A percentile compares a stretch with the other conserved stretches of the same genome.
Conservation (phyloP, 805 yeast genomes). For the Nakazawaea laoshanensis region DNA sequence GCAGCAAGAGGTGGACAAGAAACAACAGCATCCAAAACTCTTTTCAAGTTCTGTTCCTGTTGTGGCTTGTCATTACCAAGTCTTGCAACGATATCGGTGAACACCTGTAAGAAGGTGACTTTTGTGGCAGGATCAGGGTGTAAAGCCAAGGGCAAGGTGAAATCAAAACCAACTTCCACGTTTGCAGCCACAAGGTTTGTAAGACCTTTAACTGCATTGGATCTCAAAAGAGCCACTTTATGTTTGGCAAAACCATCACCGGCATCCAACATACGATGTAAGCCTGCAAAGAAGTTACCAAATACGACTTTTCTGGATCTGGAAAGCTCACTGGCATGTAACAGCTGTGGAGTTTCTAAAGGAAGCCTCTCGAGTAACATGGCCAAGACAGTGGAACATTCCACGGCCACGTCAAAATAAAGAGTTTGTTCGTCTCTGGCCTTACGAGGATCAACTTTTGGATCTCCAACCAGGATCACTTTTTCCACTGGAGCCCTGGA, state of each 20-base stretch:
- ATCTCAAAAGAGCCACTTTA: constrained; percentile 48
- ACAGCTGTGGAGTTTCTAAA: constrained; percentile 50
- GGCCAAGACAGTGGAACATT: constrained; percentile 52
- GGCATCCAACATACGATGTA: constrained; percentile 44
- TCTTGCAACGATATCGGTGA: constrained; percentile 50
- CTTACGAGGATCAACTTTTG: not conserved
- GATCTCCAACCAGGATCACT: constrained; percentile 14
- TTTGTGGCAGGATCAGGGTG: constrained; percentile 59
- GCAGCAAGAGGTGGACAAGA: constrained; percentile 16
- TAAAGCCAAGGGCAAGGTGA: constrained; percentile 72
- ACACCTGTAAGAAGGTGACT: constrained; percentile 68
- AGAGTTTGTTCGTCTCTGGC: constrained; percentile 35
- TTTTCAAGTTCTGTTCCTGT: constrained; percentile 16
- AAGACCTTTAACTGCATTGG: constrained; percentile 55
- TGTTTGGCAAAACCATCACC: constrained; percentile 32
- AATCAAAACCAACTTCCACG: constrained; percentile 67
- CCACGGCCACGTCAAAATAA: constrained; percentile 53
- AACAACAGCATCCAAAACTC: constrained; percentile 9
- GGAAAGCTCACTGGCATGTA: constrained; percentile 41
- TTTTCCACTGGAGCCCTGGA: constrained; percentile 22
- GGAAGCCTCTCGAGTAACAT: constrained; percentile 46
- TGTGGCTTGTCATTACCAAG: constrained; percentile 12
- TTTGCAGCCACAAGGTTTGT: constrained; percentile 67
- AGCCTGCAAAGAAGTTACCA: constrained; percentile 59
- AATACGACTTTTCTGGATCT: constrained; percentile 54